Evolutionary conservation across 352 stramenopile species (phyloP).

Genomic region (Pythium guiyangense): DNA sequence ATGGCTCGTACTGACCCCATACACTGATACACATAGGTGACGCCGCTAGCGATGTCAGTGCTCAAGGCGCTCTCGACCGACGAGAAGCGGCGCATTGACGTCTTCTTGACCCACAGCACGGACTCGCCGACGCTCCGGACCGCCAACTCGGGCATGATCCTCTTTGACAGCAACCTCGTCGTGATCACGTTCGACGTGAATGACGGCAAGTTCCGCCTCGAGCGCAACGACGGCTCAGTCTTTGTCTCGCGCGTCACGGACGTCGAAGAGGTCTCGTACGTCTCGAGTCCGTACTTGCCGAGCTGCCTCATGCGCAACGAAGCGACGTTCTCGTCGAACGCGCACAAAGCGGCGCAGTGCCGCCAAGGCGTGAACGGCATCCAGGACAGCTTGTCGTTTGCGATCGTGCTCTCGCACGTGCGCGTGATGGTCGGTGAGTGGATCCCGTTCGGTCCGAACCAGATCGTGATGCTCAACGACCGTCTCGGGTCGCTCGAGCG

Average conservation of each 20-base stretch:
- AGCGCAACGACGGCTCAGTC: slow-evolving; percentile 75
- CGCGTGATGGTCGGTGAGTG: slow-evolving; percentile 97
- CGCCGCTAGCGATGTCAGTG: slow-evolving; percentile 27
- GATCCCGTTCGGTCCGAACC: slow-evolving; percentile 97
- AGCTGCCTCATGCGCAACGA: slow-evolving; percentile 93
- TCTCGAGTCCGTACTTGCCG: slow-evolving; percentile 96
- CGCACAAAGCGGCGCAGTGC: slow-evolving; percentile 86
- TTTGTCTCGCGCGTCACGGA: slow-evolving; percentile 94
- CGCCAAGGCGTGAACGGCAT: slow-evolving; percentile 82
- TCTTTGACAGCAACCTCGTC: slow-evolving; percentile 88
- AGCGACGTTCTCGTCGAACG: slow-evolving; percentile 93
- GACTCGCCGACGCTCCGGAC: slow-evolving; percentile 22
- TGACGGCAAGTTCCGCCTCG: slow-evolving; percentile 87
- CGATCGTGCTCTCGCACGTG: slow-evolving; percentile 96
- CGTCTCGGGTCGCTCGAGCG: slow-evolving; percentile 94
- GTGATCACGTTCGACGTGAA: slow-evolving; percentile 91
- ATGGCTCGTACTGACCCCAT: too few species aligned
- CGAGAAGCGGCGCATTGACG: slow-evolving; percentile 57
- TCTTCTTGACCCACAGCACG: slow-evolving; percentile 38
- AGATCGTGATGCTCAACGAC: slow-evolving; percentile 97
- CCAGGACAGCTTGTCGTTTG: slow-evolving; percentile 92
- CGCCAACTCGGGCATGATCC: slow-evolving; percentile 82
- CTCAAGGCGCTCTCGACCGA: slow-evolving; percentile 30
- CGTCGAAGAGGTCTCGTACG: slow-evolving; percentile 96
- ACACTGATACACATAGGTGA: slow-evolving; percentile 50